phyloP scores from a whole-genome alignment of 139 green algal genomes.

The Coelastrella sp. region DNA sequence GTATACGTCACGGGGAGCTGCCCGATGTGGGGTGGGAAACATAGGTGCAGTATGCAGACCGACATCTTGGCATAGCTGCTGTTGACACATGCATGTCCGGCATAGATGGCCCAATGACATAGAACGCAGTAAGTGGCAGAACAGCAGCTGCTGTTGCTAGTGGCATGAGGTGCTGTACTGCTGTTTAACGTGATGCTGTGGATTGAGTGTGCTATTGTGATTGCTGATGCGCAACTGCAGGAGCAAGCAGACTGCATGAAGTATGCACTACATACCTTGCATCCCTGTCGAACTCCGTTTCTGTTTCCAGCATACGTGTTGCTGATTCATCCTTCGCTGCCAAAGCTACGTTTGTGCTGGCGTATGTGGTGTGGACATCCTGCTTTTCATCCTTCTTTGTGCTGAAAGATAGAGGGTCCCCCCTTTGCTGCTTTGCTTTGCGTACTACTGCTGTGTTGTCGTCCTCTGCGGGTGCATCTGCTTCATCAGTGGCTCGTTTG shows the following conservation, averaged over 20 bases:
- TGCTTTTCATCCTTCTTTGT: slow-evolving; percentile 49
- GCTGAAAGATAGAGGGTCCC: slow-evolving; percentile 68
- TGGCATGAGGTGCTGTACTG: too few relatives aligned
- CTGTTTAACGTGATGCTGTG: too few relatives aligned
- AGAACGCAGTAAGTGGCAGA: too few relatives aligned
- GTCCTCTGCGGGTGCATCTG: slow-evolving; percentile 37
- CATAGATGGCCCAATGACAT: too few relatives aligned
- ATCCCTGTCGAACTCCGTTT: slow-evolving; percentile 86
- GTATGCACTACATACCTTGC: slow-evolving; percentile 58
- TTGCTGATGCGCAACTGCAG: not conserved
- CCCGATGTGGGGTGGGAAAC: too few relatives aligned
- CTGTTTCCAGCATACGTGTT: slow-evolving; percentile 78
- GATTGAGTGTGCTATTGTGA: too few relatives aligned
- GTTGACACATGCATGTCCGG: too few relatives aligned
- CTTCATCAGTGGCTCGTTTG: slow-evolving; percentile 69
- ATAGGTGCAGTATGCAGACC: too few relatives aligned
- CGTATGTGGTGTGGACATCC: slow-evolving; percentile 52
- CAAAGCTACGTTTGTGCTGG: slow-evolving; percentile 49
- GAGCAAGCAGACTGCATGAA: not conserved
- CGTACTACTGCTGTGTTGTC: slow-evolving; percentile 49
- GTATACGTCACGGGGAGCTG: too few relatives aligned
- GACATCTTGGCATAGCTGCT: too few relatives aligned
- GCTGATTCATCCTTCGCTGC: slow-evolving; percentile 67
- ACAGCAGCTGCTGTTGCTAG: too few relatives aligned
- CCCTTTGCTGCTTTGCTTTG: slow-evolving; percentile 66